phyloP scores from a whole-genome alignment of 352 stramenopile genomes.

The Lagenidium sp. region DNA sequence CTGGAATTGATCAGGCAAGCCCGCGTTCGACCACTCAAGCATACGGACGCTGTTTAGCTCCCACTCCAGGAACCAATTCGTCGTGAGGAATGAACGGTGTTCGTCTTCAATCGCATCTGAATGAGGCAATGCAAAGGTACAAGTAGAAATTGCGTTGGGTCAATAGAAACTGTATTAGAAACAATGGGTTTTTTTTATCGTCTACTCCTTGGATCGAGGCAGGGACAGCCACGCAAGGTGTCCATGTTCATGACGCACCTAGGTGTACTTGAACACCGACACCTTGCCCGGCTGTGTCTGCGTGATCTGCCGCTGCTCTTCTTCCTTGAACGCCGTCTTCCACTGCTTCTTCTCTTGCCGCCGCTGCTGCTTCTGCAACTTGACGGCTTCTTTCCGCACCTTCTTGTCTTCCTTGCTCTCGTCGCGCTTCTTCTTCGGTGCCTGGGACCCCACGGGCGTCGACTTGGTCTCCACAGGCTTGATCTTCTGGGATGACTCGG shows the following conservation, averaged over 20 bases:
- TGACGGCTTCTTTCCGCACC: constrained; percentile 86
- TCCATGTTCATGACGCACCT: too few species aligned
- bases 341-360: constrained; percentile 94
- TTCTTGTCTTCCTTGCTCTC: constrained; percentile 93
- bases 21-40: neutral
- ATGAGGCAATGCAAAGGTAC: too few species aligned
- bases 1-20: constrained; percentile 3
- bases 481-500: constrained; percentile 11
- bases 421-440: constrained; percentile 37
- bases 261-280: constrained; percentile 69
- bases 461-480: constrained; percentile 18
- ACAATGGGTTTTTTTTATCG: neutral
- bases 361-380: constrained; percentile 86
- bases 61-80: too few species aligned
- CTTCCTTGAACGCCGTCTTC: constrained; percentile 90
- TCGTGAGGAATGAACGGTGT: too few species aligned
- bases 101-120: too few species aligned
- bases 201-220: neutral
- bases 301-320: constrained; percentile 73
- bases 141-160: too few species aligned
- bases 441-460: neutral
- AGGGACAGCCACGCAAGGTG: constrained; percentile 5
- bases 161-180: too few species aligned
- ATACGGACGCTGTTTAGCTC: too few species aligned
- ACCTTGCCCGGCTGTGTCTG: constrained; percentile 53